Evolutionary conservation across 1,284 basidiomycete genomes (phyloP), one percentile per base, ranked within the genome.

Genomic region (Pascua guehoae): DNA sequence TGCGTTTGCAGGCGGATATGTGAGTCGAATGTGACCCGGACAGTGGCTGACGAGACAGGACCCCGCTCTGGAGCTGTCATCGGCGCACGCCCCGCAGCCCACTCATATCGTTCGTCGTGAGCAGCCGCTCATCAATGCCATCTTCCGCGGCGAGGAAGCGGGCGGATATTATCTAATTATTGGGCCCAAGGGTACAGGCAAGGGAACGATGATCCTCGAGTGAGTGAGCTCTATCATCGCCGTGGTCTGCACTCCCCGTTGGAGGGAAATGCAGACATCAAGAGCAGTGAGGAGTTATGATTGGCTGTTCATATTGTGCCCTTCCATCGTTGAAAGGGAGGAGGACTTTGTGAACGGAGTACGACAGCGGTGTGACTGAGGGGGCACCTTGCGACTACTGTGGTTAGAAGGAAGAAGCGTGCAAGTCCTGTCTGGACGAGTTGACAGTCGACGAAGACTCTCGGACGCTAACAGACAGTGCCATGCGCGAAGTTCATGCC

Each of bases 161-260:
- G 87, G 87, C 3, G 84, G 86, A 71, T 90, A 90, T 73, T 89
- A 84, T 72, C 79, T 91, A 58, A 73, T 90, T 24, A 79, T 91
- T 46, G 88, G 87, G 2, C 83, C 86, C 7, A 92, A 91, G 80
- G 84, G 85, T 15, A 82, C 82, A 5, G 84, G 84, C 16, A 89
- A 91, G 78, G 85, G 85, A 2, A 88, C 87, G 0, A 86, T 89
- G 88, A 82, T 91, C 54, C 81, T 90, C 53, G 87, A 91, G 72
- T 75, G 48, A 60, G 72, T 59, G 11, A n/a, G 36, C 11, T 17
- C 16, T 10, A 42, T 46, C 16, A 24, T 53, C 14, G 24, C 38
- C 41, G n/a, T 15, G 15, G 15, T 24, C 8, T 8, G 15, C 14
- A 11, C 24, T 32, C 24, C 24, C 24, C 3, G 24, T 4, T 32